phyloP scores from a whole-genome alignment of 495 filamentous ascomycete genomes.

The Penicillium paradoxum region DNA sequence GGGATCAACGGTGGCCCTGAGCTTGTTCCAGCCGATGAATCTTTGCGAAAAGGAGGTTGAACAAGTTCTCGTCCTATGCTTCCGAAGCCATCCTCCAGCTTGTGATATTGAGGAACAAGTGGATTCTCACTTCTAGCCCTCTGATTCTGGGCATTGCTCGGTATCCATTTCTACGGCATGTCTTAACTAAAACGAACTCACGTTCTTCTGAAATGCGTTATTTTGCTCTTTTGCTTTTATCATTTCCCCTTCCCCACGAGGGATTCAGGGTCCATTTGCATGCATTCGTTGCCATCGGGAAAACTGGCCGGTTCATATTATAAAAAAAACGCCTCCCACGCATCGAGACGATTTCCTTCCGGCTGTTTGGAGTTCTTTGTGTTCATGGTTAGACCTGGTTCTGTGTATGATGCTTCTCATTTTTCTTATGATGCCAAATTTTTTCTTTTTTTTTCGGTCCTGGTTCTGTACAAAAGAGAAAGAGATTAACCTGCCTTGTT shows the following conservation, averaged over 20 bases:
- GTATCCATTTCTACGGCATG: neutral
- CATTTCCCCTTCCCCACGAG: neutral
- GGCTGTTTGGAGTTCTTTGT: constrained; percentile 20
- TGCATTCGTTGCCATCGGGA: constrained; percentile 7
- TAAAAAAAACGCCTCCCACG: constrained; percentile 8
- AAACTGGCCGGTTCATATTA: constrained; percentile 13
- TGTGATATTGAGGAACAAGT: neutral
- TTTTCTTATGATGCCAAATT: constrained; percentile 17
- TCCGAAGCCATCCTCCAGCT: neutral
- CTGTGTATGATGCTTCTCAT: neutral
- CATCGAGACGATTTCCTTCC: constrained; percentile 15
- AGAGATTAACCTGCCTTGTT: constrained; percentile 13
- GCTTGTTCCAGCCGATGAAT: constrained; percentile 44
- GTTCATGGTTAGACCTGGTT: constrained; percentile 15
- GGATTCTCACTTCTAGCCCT: neutral
- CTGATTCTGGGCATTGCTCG: neutral
- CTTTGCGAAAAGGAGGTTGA: constrained; percentile 49
- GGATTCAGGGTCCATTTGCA: constrained; percentile 1
- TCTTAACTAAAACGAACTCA: neutral
- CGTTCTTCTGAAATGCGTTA: neutral
- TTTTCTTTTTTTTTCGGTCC: constrained; percentile 23
- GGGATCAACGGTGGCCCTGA: constrained; percentile 28
- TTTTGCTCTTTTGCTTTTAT: neutral
- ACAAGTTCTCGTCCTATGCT: neutral
- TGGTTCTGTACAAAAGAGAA: constrained; percentile 33